Percentiles rank a stretch among this genome's conserved stretches.
These are phyloP conservation scores for Aspergillus bombycis DNA, from an alignment of 2,329 filamentous ascomycete genomes.

Conservation along the genomic window DNA sequence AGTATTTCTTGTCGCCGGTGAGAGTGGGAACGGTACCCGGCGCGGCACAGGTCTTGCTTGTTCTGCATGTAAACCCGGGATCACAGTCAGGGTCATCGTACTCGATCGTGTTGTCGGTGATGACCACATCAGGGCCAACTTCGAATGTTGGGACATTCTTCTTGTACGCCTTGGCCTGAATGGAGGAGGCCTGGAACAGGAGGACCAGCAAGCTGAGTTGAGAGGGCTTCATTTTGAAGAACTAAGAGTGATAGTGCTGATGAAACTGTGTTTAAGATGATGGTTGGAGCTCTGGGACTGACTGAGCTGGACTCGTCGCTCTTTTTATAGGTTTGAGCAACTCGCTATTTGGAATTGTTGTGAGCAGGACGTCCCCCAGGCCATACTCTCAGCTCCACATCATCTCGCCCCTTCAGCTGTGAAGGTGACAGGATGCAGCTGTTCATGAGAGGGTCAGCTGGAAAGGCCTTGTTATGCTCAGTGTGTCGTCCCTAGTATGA, in stretches of 20 bases:
- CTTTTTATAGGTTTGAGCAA: neutral
- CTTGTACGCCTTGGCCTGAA: conserved; percentile 3
- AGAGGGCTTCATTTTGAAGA: conserved; percentile 3
- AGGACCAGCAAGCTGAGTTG: neutral
- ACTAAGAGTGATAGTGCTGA: neutral
- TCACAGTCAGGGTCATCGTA: conserved; percentile 13
- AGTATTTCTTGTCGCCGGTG: conserved; percentile 10
- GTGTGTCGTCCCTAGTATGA: neutral
- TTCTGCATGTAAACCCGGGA: conserved; percentile 4
- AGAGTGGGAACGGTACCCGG: conserved; percentile 10
- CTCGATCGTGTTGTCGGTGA: conserved; percentile 7
- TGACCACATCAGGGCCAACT: conserved; percentile 2
- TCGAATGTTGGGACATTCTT: conserved; percentile 7
- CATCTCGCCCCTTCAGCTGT: neutral
- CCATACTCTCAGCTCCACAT: neutral
- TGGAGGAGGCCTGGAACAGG: conserved; percentile 2
- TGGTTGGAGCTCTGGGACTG: neutral
- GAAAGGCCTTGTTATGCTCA: neutral
- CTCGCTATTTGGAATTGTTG: neutral
- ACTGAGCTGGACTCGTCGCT: neutral
- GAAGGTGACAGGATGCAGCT: neutral
- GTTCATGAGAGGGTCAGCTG: neutral
- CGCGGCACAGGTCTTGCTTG: conserved; percentile 7
- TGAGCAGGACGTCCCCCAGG: too few relatives aligned
- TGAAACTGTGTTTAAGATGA: neutral